Conservation (phyloP, 257 asterid species). For the Primulina eburnea region DNA sequence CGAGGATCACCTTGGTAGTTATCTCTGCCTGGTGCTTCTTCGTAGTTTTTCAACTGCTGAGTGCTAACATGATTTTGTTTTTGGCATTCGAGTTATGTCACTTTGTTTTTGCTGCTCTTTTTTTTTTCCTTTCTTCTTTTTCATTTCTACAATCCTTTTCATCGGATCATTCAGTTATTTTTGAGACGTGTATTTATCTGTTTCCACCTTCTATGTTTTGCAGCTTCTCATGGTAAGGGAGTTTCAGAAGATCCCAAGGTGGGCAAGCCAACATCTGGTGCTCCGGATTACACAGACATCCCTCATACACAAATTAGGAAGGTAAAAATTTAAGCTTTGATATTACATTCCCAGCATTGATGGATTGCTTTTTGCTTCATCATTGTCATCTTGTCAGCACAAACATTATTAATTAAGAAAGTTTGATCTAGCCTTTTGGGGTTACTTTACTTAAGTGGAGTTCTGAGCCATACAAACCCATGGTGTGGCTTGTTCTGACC, state of each 20-base stretch:
- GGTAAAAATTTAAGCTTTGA: conserved; percentile 26
- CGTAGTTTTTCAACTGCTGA: background rate
- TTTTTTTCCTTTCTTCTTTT: background rate
- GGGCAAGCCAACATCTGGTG: conserved; percentile 26
- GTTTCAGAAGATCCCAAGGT: conserved; percentile 35
- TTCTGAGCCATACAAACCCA: background rate
- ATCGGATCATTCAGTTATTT: background rate
- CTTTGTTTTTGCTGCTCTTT: too few relatives aligned
- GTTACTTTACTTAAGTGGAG: background rate
- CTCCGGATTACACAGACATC: conserved; percentile 40
- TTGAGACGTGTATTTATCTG: conserved; percentile 7
- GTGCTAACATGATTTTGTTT: background rate
- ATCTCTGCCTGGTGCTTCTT: conserved; percentile 2
- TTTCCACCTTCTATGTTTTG: conserved; percentile 20
- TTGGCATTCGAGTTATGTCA: background rate
- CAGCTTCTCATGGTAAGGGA: conserved; percentile 53
- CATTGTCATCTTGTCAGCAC: conserved; percentile 1
- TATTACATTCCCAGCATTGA: background rate
- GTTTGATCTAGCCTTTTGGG: background rate
- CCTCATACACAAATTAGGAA: conserved; percentile 57
- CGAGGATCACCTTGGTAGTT: conserved; percentile 50
- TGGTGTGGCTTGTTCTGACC: background rate
- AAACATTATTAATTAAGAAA: background rate
- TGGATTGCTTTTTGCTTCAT: background rate
- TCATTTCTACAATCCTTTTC: background rate